phyloP scores from a whole-genome alignment of 371 early-diverging fungal genomes.

The Mucor circinelloides region DNA sequence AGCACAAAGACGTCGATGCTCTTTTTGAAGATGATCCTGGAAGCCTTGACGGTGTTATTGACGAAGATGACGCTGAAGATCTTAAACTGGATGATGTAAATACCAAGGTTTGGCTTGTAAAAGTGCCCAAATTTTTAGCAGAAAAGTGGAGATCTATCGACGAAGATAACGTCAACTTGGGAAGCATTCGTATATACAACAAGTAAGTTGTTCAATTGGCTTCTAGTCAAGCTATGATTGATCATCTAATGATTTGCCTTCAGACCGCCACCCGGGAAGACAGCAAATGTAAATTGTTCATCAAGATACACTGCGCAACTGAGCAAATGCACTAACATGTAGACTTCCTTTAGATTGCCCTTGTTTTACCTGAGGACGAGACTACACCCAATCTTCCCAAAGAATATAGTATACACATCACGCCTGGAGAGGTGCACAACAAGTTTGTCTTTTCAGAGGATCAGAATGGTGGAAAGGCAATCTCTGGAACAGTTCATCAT shows the following conservation, averaged over 20 bases:
- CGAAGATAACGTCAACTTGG: conserved; percentile 73
- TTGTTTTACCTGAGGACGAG: conserved; percentile 64
- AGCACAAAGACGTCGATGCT: conserved; percentile 52
- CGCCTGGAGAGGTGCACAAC: conserved; percentile 68
- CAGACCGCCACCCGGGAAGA: conserved; percentile 42
- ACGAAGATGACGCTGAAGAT: conserved; percentile 76
- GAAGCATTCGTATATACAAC: conserved; percentile 78
- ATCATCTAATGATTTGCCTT: background rate
- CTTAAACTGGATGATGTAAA: conserved; percentile 65
- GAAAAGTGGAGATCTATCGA: conserved; percentile 77
- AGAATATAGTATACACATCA: conserved; percentile 76
- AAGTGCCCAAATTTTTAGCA: conserved; percentile 77
- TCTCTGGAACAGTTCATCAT: conserved; percentile 78
- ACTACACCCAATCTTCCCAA: conserved; percentile 62
- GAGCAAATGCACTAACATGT: background rate
- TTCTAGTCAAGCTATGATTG: background rate
- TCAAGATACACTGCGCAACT: background rate
- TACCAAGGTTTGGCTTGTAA: conserved; percentile 69
- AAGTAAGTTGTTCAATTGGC: conserved; percentile 34
- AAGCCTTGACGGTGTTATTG: conserved; percentile 48
- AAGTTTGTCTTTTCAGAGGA: conserved; percentile 78
- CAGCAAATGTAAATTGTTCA: conserved; percentile 1
- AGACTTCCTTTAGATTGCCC: conserved; percentile 44
- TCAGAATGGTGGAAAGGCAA: conserved; percentile 44
- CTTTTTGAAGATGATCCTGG: conserved; percentile 68